Evolutionary conservation across 805 yeast species (phyloP), one percentile per base, ranked within the genome.

Genomic region (Hanseniaspora hatyaiensis): DNA sequence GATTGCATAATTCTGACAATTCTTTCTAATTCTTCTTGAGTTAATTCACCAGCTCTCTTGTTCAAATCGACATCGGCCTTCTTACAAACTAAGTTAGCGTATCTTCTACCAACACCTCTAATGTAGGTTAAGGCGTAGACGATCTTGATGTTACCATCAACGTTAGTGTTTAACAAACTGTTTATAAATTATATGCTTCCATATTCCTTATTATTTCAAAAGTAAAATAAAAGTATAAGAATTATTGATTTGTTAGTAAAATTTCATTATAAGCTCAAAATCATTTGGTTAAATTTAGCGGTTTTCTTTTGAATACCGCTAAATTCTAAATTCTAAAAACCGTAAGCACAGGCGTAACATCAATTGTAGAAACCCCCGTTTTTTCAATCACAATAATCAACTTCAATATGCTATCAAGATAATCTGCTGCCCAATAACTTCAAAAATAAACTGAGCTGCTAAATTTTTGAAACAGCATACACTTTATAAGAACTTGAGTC

Each of bases 21-120:
- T 80, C 98, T 88, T 82, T 92, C 99, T 73, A 92, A 86, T 79
- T 92, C 99, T 82, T 92, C 99, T 74, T 92, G 98, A 72, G 98
- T 88, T 72, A 92, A 86, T 78, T 92, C 98, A 84, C 99, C 99
- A 67, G 99, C 99, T 75, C 99, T 85, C 83, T 92, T 92, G 74
- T 74, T 67, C 74, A 94, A 81, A 72, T 85, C 94, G 70, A 92
- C 94, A 80, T 92, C 99, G 67, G 99, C 99, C 82, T 89, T 94
- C 85, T 94, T 94, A 81, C 97, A 92, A 70, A 92, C 96, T 77
- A 92, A 79, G 88, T 94, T 92, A 74, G 98, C 79, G 84, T 89
- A 94, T 79, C 99, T 92, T 77, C 97, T 94, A 79, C 98, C 98
- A 67, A 92, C 97, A 88, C 99, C 99, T 79, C 96, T 85, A 72